Conservation (phyloP, 441 rosid species). For the Flueggea neowawraea region DNA sequence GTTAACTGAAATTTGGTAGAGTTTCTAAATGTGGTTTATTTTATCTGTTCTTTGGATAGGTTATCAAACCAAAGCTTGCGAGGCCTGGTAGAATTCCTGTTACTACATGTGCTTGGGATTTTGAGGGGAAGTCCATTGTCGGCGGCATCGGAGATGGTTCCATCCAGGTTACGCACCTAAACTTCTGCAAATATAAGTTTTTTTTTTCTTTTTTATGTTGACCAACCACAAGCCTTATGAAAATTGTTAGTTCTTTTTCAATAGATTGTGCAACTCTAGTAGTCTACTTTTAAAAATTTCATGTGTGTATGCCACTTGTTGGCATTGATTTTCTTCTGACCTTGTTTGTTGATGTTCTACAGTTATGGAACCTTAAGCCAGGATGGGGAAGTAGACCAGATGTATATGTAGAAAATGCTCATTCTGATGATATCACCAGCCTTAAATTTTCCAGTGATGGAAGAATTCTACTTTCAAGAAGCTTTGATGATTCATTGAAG, state of each 20-base stretch:
- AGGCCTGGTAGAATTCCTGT: constrained; percentile 98
- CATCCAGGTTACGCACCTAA: constrained; percentile 55
- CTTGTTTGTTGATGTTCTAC: constrained; percentile 9
- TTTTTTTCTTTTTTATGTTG: constrained; percentile 1
- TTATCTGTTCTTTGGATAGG: constrained; percentile 38
- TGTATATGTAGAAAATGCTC: constrained; percentile 69
- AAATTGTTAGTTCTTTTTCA: too few relatives aligned
- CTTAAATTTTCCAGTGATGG: constrained; percentile 95
- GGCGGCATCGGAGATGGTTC: constrained; percentile 98
- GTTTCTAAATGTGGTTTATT: not conserved
- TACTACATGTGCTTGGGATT: constrained; percentile 93
- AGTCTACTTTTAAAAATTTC: not conserved
- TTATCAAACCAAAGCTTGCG: constrained; percentile 96
- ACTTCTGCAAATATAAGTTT: constrained; percentile 9
- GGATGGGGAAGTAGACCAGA: constrained; percentile 99
- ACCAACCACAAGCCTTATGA: not conserved
- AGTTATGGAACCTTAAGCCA: constrained; percentile 95
- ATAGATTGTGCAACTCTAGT: not conserved
- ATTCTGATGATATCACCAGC: constrained; percentile 90
- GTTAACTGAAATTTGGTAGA: too few relatives aligned
- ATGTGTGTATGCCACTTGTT: not conserved
- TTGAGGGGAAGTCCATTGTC: constrained; percentile 83
- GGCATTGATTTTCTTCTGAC: not conserved
- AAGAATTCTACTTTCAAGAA: constrained; percentile 69
- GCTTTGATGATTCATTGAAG: constrained; percentile 90